phyloP scores from a whole-genome alignment of 1,284 basidiomycete species.

The Cryptococcus neoformans region DNA sequence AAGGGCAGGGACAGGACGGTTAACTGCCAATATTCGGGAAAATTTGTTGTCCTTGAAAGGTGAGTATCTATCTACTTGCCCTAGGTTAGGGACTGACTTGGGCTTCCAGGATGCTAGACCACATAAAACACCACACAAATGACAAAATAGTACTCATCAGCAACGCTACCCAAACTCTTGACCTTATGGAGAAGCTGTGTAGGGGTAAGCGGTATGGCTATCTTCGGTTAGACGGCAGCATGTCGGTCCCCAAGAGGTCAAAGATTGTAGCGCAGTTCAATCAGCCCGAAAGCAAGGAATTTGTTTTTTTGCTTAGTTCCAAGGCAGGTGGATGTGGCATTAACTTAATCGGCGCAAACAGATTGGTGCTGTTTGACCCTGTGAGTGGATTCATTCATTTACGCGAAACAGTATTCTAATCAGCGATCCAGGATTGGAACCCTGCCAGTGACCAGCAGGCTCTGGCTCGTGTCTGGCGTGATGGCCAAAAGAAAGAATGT shows the following conservation, averaged over 20 bases:
- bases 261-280: constrained; percentile 99
- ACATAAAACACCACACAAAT: constrained; percentile 70
- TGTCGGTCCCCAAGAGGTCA: constrained; percentile 91
- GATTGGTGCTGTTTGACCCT: constrained; percentile 95
- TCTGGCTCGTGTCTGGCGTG: constrained; percentile 97
- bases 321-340: constrained; percentile 99
- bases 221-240: constrained; percentile 90
- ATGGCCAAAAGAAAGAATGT: constrained; percentile 99
- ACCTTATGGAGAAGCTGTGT: constrained; percentile 86
- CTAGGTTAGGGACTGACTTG: neutral
- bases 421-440: constrained; percentile 75
- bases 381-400: constrained; percentile 50
- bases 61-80: constrained; percentile 40
- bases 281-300: constrained; percentile 90
- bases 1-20: constrained; percentile 56
- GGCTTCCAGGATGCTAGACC: constrained; percentile 73
- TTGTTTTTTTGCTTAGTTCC: constrained; percentile 91
- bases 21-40: constrained; percentile 79
- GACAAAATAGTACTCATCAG: constrained; percentile 99
- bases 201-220: constrained; percentile 83
- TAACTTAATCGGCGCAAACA: constrained; percentile 96
- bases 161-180: constrained; percentile 97
- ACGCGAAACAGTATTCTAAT: constrained; percentile 3
- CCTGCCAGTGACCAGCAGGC: constrained; percentile 98
- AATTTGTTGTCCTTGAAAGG: constrained; percentile 90